phyloP scores from a whole-genome alignment of 192 early-diverging fungal genomes.

The Gryganskiella cystojenkinii region DNA sequence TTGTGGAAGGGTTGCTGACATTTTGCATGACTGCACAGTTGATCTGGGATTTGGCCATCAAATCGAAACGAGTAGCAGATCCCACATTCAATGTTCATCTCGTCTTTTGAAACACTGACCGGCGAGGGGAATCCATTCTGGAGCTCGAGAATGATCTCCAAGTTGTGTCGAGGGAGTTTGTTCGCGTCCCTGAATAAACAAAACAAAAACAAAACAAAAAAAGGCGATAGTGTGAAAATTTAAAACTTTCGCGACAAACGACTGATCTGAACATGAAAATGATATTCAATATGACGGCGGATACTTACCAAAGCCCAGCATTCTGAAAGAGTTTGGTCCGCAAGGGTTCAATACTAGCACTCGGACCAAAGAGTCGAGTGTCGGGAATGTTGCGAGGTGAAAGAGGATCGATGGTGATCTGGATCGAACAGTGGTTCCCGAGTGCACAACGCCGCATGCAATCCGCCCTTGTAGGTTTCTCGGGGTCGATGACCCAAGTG shows the following conservation, averaged over 20 bases:
- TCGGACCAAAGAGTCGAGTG: conserved; percentile 33
- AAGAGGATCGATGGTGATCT: conserved; percentile 33
- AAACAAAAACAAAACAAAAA: no score
- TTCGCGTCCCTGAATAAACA: conserved; percentile 20
- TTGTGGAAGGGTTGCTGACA: conserved; percentile 46
- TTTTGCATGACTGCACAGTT: conserved; percentile 35
- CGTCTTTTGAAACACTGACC: conserved; percentile 24
- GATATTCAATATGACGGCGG: not conserved
- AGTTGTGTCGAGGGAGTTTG: conserved; percentile 27
- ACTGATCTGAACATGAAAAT: not conserved
- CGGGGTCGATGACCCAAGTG: conserved; percentile 52
- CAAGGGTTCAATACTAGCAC: conserved; percentile 22
- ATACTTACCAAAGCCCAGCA: conserved; percentile 28
- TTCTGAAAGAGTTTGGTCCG: conserved; percentile 38
- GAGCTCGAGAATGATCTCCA: conserved; percentile 29
- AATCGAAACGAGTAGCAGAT: conserved; percentile 47
- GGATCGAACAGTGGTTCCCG: conserved; percentile 50
- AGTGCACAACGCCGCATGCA: conserved; percentile 46
- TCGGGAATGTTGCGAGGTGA: conserved; percentile 24
- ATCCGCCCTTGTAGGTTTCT: conserved; percentile 43
- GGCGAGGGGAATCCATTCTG: conserved; percentile 38
- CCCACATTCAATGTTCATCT: conserved; percentile 44
- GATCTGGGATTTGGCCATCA: conserved; percentile 45
- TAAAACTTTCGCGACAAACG: no score
- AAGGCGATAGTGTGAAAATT: no score